A percentile compares a stretch with the other conserved stretches of the same genome.
Conservation (phyloP, 179 eudicot species). For the Spergularia azorica region DNA sequence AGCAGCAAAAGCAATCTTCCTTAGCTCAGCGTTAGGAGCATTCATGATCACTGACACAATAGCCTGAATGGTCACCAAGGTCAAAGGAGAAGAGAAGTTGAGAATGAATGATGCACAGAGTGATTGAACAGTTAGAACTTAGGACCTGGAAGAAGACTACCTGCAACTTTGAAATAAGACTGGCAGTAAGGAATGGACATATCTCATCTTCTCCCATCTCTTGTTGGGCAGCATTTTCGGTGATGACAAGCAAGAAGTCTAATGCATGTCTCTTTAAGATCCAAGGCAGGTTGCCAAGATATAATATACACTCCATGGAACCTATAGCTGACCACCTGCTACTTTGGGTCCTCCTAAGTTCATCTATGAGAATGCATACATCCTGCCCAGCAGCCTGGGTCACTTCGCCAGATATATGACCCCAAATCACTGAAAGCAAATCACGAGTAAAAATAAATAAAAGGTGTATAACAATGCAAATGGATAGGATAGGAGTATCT, state of each 20-base stretch:
- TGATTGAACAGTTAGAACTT: background rate
- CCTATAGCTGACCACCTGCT: slow-evolving; percentile 80
- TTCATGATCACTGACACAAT: slow-evolving; percentile 61
- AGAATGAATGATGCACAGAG: background rate
- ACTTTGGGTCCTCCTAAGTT: slow-evolving; percentile 53
- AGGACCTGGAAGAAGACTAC: slow-evolving; percentile 36
- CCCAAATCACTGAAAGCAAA: slow-evolving; percentile 74
- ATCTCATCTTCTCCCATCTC: slow-evolving; percentile 37
- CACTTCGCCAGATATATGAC: slow-evolving; percentile 53
- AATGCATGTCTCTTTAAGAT: slow-evolving; percentile 63
- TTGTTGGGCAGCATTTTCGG: slow-evolving; percentile 40
- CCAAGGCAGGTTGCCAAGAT: slow-evolving; percentile 56
- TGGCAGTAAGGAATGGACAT: slow-evolving; percentile 41
- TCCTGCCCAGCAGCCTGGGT: slow-evolving; percentile 60
- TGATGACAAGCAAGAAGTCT: slow-evolving; percentile 57
- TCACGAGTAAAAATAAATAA: background rate
- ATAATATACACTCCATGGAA: slow-evolving; percentile 55
- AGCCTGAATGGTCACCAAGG: slow-evolving; percentile 59
- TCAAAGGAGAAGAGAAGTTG: slow-evolving; percentile 21
- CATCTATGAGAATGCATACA: slow-evolving; percentile 45
- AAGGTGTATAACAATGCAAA: background rate
- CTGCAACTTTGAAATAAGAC: slow-evolving; percentile 66
- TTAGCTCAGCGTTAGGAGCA: slow-evolving; percentile 64
- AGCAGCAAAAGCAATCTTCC: slow-evolving; percentile 70
- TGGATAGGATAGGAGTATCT: background rate